These are phyloP conservation scores for Climacium dendroides DNA, from an alignment of 225 moss, liverwort and hornwort genomes.

Conservation along the genomic window DNA sequence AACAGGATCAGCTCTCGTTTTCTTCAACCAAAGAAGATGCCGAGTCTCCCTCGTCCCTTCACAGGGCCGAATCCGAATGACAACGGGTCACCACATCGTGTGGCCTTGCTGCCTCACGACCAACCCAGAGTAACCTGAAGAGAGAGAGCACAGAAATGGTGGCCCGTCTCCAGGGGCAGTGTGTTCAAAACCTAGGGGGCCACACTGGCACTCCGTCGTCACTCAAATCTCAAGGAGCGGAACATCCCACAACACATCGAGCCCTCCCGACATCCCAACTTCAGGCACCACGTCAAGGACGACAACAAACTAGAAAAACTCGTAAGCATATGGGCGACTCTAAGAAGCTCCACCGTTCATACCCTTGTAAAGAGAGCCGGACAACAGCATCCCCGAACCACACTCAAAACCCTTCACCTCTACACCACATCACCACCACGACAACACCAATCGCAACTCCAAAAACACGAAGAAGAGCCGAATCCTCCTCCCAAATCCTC, in stretches of 20 bases:
- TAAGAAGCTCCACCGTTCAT: neutral
- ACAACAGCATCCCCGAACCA: neutral
- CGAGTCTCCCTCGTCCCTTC: neutral
- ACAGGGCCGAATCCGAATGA: neutral
- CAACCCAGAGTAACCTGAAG: conserved; percentile 37
- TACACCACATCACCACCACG: neutral
- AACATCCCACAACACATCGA: conserved; percentile 48
- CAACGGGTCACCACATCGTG: conserved; percentile 14
- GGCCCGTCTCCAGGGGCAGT: neutral
- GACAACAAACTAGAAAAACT: conserved; percentile 12
- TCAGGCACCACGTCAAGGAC: conserved; percentile 35
- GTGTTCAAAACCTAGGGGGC: neutral
- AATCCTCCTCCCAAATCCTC: neutral
- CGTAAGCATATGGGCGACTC: conserved; percentile 25
- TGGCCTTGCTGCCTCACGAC: neutral
- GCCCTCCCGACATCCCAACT: conserved; percentile 45
- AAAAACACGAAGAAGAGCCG: neutral
- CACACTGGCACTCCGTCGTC: conserved; percentile 6
- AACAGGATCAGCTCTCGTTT: neutral
- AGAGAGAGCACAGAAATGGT: conserved; percentile 51
- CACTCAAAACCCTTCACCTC: neutral
- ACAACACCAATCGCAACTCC: neutral
- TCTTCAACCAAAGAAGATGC: neutral
- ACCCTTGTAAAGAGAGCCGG: neutral
- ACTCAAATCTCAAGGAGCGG: conserved; percentile 26